phyloP scores from a whole-genome alignment of 208 protist species.

The Trypanosomatidae sp. region DNA sequence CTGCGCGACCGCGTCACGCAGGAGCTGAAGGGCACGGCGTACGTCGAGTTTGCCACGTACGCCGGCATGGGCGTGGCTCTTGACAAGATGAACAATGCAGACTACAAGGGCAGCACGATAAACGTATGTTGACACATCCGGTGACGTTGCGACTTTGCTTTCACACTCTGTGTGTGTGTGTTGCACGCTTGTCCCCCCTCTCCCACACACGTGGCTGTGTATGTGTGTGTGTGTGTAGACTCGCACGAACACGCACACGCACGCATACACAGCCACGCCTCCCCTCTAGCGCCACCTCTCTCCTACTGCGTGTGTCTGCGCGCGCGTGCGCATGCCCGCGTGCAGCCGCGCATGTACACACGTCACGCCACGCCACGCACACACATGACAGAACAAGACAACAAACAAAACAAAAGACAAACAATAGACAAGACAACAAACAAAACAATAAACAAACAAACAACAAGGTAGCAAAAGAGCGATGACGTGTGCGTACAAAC shows the following conservation, averaged over 20 bases:
- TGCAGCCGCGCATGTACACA: background rate
- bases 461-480: conserved; percentile 2
- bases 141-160: background rate
- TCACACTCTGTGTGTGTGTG: conserved; percentile 1
- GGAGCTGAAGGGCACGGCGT: conserved; percentile 75
- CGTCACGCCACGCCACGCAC: too few species aligned
- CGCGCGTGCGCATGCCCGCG: background rate
- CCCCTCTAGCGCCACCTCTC: conserved; percentile 1
- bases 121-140: conserved; percentile 65
- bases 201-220: background rate
- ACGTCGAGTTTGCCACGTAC: conserved; percentile 75
- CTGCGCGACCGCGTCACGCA: conserved; percentile 61
- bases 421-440: conserved; percentile 11
- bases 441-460: conserved; percentile 1
- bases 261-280: background rate
- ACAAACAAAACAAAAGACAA: conserved; percentile 3
- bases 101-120: conserved; percentile 77
- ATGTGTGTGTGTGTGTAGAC: conserved; percentile 1
- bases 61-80: conserved; percentile 68
- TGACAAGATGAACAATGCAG: conserved; percentile 72
- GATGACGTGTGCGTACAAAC: conserved; percentile 2
- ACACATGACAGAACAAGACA: background rate
- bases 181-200: conserved; percentile 1
- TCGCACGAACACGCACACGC: background rate
- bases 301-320: conserved; percentile 1